Conservation (phyloP, 1,284 basidiomycete genomes). For the Ceratobasidium sp. region DNA sequence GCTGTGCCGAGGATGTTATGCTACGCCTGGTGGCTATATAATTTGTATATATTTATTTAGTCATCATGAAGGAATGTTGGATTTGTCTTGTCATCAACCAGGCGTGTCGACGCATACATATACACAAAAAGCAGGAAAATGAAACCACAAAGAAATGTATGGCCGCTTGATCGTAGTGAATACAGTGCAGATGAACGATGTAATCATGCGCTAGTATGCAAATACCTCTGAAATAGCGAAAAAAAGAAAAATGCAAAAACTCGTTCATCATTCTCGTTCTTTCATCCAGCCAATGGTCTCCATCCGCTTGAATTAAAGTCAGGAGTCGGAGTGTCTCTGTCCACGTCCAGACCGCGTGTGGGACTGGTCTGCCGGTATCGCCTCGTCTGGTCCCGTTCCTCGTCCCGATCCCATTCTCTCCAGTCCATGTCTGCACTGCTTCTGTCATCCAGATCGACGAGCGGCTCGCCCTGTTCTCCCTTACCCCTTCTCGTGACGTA, state of each 20-base stretch:
- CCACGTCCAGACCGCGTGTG: conserved; percentile 5
- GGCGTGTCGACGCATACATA: neutral
- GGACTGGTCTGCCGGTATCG: conserved; percentile 23
- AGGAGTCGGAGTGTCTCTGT: neutral
- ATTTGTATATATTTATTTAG: neutral
- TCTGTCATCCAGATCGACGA: conserved; percentile 16
- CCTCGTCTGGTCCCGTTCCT: neutral
- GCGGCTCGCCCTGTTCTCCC: conserved; percentile 24
- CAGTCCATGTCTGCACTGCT: conserved; percentile 10
- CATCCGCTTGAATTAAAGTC: conserved; percentile 11
- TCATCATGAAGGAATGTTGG: no score
- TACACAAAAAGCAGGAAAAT: neutral
- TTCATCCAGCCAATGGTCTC: conserved; percentile 21
- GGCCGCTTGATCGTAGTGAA: neutral
- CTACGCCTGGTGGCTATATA: neutral
- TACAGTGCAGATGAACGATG: conserved; percentile 5
- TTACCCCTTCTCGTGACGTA: conserved; percentile 12
- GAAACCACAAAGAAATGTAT: neutral
- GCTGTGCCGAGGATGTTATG: neutral
- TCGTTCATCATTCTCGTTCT: neutral
- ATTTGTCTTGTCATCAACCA: neutral
- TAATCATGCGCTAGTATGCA: conserved; percentile 2
- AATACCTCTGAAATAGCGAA: neutral
- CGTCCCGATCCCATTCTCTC: conserved; percentile 28
- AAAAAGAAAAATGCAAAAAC: neutral